These are phyloP conservation scores for Colletotrichum simmondsii DNA, from an alignment of 2,329 filamentous ascomycete species.

Conservation along the genomic window DNA sequence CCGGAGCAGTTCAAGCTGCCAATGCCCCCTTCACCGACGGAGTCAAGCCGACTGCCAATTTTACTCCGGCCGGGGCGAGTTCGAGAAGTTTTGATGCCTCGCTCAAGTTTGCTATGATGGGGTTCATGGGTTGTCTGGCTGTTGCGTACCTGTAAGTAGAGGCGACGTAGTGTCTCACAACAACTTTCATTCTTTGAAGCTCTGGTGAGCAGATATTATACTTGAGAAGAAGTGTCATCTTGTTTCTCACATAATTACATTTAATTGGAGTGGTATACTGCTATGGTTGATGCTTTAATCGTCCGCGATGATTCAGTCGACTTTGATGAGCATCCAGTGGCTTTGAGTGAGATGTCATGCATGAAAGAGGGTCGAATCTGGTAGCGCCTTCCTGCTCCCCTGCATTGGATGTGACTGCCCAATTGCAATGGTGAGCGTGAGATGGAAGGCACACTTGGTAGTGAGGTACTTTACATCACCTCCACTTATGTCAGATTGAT, in stretches of 20 bases:
- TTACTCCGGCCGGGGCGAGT: slow-evolving; percentile 37
- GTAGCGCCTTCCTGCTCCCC: too few relatives aligned
- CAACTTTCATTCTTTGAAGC: neutral
- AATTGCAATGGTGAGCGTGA: too few relatives aligned
- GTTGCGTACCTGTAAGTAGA: slow-evolving; percentile 22
- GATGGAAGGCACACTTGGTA: too few relatives aligned
- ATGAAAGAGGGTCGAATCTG: too few relatives aligned
- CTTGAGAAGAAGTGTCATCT: neutral
- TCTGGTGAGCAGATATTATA: slow-evolving; percentile 5
- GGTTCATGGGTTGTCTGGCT: slow-evolving; percentile 33
- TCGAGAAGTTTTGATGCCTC: slow-evolving; percentile 35
- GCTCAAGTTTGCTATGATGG: slow-evolving; percentile 37
- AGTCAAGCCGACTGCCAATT: slow-evolving; percentile 45
- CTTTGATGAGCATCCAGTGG: too few relatives aligned
- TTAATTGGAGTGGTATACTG: neutral
- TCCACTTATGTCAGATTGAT: too few relatives aligned
- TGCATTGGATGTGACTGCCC: too few relatives aligned
- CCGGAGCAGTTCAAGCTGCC: slow-evolving; percentile 58
- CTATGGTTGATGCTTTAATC: neutral
- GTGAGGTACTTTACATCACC: too few relatives aligned
- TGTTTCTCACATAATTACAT: slow-evolving; percentile 40
- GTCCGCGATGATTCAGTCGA: too few relatives aligned
- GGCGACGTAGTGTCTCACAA: neutral
- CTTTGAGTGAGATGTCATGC: too few relatives aligned
- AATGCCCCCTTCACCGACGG: slow-evolving; percentile 66